Percentiles rank a stretch among this genome's conserved stretches.
These are phyloP conservation scores for Fusarium devonianum DNA, from an alignment of 2,329 filamentous ascomycete genomes.

Conservation along the genomic window DNA sequence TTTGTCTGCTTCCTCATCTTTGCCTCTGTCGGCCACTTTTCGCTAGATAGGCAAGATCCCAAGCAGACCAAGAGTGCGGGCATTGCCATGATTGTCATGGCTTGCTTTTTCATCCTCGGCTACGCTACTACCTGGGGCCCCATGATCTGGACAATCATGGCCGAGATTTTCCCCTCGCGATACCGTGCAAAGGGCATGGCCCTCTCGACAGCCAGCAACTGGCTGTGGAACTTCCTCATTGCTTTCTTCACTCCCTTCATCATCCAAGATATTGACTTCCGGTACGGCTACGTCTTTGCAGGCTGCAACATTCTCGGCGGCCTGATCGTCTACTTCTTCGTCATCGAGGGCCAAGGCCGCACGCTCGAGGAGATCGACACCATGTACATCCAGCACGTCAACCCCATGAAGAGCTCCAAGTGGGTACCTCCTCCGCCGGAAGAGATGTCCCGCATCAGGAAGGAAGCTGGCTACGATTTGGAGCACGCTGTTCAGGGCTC, in stretches of 20 bases:
- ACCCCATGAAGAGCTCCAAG: constrained; percentile 66
- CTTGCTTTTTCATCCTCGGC: constrained; percentile 68
- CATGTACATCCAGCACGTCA: constrained; percentile 74
- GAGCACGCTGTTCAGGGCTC: constrained; percentile 31
- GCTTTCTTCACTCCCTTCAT: constrained; percentile 85
- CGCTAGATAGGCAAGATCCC: constrained; percentile 49
- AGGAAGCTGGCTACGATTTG: constrained; percentile 51
- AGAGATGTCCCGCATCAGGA: constrained; percentile 52
- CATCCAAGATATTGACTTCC: constrained; percentile 72
- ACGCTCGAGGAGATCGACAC: constrained; percentile 82
- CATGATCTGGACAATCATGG: constrained; percentile 69
- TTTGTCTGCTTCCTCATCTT: constrained; percentile 66
- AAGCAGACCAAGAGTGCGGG: constrained; percentile 53
- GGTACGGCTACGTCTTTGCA: constrained; percentile 79
- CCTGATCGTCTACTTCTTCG: constrained; percentile 76
- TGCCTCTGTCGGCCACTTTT: constrained; percentile 60
- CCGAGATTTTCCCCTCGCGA: constrained; percentile 69
- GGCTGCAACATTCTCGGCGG: constrained; percentile 72
- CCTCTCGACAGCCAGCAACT: constrained; percentile 67
- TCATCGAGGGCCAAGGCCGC: constrained; percentile 76
- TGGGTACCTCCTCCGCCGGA: constrained; percentile 58
- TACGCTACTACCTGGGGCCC: constrained; percentile 74
- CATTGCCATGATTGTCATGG: constrained; percentile 68
- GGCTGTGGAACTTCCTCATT: constrained; percentile 77
- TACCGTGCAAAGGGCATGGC: constrained; percentile 69